Conservation (phyloP, 2,329 filamentous ascomycete genomes). For the Podosphaera aphanis region DNA sequence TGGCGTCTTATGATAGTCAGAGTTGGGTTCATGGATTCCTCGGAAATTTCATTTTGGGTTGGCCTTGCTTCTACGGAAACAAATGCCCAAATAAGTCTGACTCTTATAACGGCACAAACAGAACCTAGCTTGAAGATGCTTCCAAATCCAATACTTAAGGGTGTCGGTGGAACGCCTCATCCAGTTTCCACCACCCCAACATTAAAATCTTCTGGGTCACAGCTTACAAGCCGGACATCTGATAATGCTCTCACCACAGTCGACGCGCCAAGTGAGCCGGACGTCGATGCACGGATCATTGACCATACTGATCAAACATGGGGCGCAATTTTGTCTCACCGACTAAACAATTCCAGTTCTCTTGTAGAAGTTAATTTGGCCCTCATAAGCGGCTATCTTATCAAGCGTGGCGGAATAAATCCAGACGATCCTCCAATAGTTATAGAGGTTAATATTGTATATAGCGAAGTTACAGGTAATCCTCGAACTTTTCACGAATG, state of each 20-base stretch:
- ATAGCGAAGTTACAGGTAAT: constrained; percentile 20
- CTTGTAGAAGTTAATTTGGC: constrained; percentile 31
- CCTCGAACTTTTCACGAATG: constrained; percentile 27
- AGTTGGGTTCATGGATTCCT: constrained; percentile 40
- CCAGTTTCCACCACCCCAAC: constrained; percentile 32
- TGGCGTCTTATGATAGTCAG: constrained; percentile 61
- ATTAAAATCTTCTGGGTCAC: constrained; percentile 34
- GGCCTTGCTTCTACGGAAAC: constrained; percentile 28
- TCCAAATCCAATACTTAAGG: constrained; percentile 27
- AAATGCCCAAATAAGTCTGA: constrained; percentile 27
- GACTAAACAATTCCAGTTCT: constrained; percentile 34
- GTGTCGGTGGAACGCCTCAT: constrained; percentile 20
- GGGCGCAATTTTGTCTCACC: constrained; percentile 46
- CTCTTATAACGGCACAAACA: constrained; percentile 40
- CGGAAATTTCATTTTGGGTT: constrained; percentile 39
- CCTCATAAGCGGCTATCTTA: constrained; percentile 39
- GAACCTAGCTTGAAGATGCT: constrained; percentile 39
- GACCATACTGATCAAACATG: constrained; percentile 55
- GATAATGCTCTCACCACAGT: constrained; percentile 14
- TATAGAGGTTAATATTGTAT: constrained; percentile 42
- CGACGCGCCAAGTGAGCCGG: constrained; percentile 25
- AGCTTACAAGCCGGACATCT: constrained; percentile 8
- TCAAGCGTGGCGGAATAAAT: constrained; percentile 35
- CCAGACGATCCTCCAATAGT: constrained; percentile 33
- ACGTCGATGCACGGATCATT: constrained; percentile 44